These are phyloP conservation scores for Powellomyces hirtus DNA, from an alignment of 192 early-diverging fungal species.

Conservation along the genomic window DNA sequence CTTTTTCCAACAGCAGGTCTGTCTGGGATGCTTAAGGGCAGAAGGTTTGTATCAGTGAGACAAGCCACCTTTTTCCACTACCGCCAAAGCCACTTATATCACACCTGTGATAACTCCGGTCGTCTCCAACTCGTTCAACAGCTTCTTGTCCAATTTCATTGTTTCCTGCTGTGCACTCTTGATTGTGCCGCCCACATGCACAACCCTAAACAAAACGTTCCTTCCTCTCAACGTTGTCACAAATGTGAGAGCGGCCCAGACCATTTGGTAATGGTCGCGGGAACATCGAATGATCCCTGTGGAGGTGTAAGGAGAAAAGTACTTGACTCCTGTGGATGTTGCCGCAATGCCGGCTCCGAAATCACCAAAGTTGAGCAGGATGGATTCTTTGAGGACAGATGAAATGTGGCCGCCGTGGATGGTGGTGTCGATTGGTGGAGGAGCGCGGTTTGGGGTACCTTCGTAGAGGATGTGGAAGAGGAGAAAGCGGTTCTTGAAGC, in stretches of 20 bases:
- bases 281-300: conserved; percentile 27
- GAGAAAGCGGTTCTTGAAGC: conserved; percentile 35
- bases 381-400: conserved; percentile 13
- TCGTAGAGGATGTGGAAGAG: conserved; percentile 22
- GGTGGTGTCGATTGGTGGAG: background rate
- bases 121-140: conserved; percentile 11
- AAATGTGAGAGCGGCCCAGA: conserved; percentile 34
- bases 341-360: conserved; percentile 17
- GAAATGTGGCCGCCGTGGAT: background rate
- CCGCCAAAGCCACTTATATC: too few relatives aligned
- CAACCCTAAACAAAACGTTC: conserved; percentile 12
- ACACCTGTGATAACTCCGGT: conserved; percentile 4
- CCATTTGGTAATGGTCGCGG: conserved; percentile 13
- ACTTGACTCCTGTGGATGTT: conserved; percentile 18
- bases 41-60: too few relatives aligned
- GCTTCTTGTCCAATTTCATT: background rate
- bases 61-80: too few relatives aligned
- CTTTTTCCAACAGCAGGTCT: too few relatives aligned
- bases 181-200: conserved; percentile 34
- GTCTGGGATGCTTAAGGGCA: too few relatives aligned
- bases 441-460: background rate
- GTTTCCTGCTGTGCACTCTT: conserved; percentile 22
- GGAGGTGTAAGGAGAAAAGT: conserved; percentile 28
- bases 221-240: conserved; percentile 12
- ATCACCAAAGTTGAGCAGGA: conserved; percentile 21